Evolutionary conservation across 1,139 yeast genomes (phyloP), one percentile per base, ranked within the genome.

Genomic region (Blastobotrys aristatus): DNA sequence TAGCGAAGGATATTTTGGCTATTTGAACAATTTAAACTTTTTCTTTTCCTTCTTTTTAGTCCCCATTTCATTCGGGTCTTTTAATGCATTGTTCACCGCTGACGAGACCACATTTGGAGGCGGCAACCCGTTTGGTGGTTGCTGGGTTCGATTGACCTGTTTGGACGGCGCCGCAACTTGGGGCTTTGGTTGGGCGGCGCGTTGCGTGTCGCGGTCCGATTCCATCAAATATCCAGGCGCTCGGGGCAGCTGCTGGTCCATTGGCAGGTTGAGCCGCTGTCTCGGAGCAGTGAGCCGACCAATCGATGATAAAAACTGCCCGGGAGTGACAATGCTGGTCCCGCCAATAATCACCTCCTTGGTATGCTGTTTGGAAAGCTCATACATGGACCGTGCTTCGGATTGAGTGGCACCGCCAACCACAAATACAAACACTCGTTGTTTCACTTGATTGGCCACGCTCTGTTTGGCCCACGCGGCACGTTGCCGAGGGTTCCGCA

Each of bases 321-420:
- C 57, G 0, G 97, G 95, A 11, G 84, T 79, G 51, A 85, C 66
- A 3, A 89, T 68, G 44, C 84, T 80, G 60, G 86, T 95, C 5
- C 95, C 83, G 0, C 98, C 98, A 51, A 92, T 71, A 52, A 84
- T 80, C 27, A 92, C 76, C 54, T 88, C 96, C 61, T 80, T 82
- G 57, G 84, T 79, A 50, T 78, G 72, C 41, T 75, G 67, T 17
- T 71, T 66, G 5, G 88, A 76, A 43, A 89, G 72, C 56, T 87
- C 94, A 57, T 87, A 84, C 13, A 84, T 81, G 4, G 88, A 75
- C 50, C 94, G 76, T 38, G 85, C 70, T 63, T 94, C 99, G 2
- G 90, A 77, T 55, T 84, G 80, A 0, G 97, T 88, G 35, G 86
- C 69, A 10, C 98, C 98, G 20, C 99, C 99, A 27, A 87, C 77